Evolutionary conservation across 768 basidiomycete genomes (phyloP), one percentile per base, ranked within the genome.

Genomic region (Crepidotus variabilis): DNA sequence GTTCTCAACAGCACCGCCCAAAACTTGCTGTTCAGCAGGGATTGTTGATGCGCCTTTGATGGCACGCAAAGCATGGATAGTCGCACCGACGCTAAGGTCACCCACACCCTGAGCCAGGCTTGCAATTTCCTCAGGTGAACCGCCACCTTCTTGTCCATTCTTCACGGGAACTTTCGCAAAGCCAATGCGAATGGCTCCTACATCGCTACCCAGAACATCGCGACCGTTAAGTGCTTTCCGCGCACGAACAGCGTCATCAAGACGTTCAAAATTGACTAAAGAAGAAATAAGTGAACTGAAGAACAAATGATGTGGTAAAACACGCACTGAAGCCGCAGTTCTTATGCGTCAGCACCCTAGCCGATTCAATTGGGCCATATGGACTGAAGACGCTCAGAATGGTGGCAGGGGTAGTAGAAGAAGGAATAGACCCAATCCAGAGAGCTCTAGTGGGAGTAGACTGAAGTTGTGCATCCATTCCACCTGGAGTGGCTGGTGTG

Each of bases 371-470:
- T 2, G 95, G 92, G 0, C 97, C 97, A 65, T 93, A 99, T 18
- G 95, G 94, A 64, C 94, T 94, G 69, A 99, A 99, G 43, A 99
- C 92, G 63, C 93, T 94, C 51, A 98, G 72, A 61, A 99, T 90
- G 1, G 93, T 95, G 2, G 92, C 91, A 7, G 97, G 93, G 5
- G 94, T 97, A 10, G 96, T 98, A 2, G 90, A 91, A 2, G 90
- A 90, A 9, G 97, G 97, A 64, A 99, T 97, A 45, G 92, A 94
- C 5, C 97, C 97, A 65, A 99, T 92, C 96, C 97, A 99, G 20
- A 98, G 80, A 1, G 96, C 96, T 56, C 97, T 79, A 1, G 97
- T 98, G 3, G 97, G 97, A 39, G 90, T 87, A 8, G 90, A 89
- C 69, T 95, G 94, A 21, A 93, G 72, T 68, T 94, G 92, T 8